Base-by-base conservation (phyloP, 2,329 filamentous ascomycete species). In the Leptoxyphium fumago region DNA sequence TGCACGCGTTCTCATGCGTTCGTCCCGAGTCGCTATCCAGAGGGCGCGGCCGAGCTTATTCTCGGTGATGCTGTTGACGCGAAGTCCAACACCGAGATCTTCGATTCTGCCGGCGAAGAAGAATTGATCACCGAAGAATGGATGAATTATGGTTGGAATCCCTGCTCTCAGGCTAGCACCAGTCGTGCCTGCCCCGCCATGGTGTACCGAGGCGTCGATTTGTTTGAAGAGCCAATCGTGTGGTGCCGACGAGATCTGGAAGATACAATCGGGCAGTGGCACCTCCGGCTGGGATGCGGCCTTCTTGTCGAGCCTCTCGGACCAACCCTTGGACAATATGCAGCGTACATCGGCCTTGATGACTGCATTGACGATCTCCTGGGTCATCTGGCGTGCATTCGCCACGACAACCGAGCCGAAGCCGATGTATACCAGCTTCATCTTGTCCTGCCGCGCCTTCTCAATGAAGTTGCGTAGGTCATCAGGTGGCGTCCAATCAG, bases 91-190 rank as follows among this genome's bases (percentile, higher is more conserved):
- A 0, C 91, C 89, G 5, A 98, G 71, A 56, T 96, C 89, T 61
- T 96, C 87, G 1, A 96, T 83, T 3, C 91, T 75, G 28, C 73
- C 77, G 6, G 87, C 91, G 55, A 94, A 96, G 70, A 98, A 98
- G 71, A 83, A 95, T 60, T 98, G 91, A 55, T 98, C 91, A 5
- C 91, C 91, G 58, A 98, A 98, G 69, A 96, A 98, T 0, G 91
- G 91, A 48, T 89, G 84, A 58, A 96, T 83, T 50, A 98, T 88
- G 0, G 91, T 96, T 0, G 91, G 91, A 5, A 94, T 77, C 2
- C 91, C 91, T 0, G 88, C 88, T 43, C 91, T 75, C 41, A 98
- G 69, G 61, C 86, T 94, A 1, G 91, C 91, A 2, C 91, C 91
- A 0, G 91, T 98, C 0, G 91, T 98, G 2, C 91, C 91, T 4